Conservation (phyloP, 352 stramenopile genomes). For the Pilasporangium apinafurcum region DNA sequence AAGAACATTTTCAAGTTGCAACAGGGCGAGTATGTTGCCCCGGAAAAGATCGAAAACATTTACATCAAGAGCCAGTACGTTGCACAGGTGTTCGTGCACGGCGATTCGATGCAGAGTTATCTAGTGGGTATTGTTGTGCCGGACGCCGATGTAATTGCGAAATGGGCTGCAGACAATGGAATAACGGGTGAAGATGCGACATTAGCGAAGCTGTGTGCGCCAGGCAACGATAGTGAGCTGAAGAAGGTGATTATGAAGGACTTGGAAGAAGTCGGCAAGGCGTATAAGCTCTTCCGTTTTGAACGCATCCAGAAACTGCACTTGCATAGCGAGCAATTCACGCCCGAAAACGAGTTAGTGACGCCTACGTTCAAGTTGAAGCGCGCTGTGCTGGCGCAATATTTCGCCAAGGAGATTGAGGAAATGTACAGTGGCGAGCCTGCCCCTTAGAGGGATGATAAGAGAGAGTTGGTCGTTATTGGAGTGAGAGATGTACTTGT, state of each 20-base stretch:
- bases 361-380: slow-evolving; percentile 98
- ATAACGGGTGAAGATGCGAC: slow-evolving; percentile 20
- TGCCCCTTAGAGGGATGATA: too few species aligned
- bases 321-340: slow-evolving; percentile 84
- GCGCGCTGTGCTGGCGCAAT: slow-evolving; percentile 82
- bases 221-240: slow-evolving; percentile 12
- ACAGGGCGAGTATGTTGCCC: slow-evolving; percentile 94
- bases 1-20: slow-evolving; percentile 94
- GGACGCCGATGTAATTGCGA: slow-evolving; percentile 82
- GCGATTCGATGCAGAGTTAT: slow-evolving; percentile 91
- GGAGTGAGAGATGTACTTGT: too few species aligned
- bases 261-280: slow-evolving; percentile 55
- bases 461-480: too few species aligned
- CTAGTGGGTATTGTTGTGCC: slow-evolving; percentile 93
- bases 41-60: slow-evolving; percentile 96
- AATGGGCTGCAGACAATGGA: slow-evolving; percentile 60
- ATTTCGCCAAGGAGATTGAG: slow-evolving; percentile 76
- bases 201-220: slow-evolving; percentile 11
- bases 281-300: slow-evolving; percentile 86
- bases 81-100: slow-evolving; percentile 92
- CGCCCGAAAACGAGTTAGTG: slow-evolving; percentile 87
- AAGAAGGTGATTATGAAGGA: slow-evolving; percentile 67
- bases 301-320: slow-evolving; percentile 88
- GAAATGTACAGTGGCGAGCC: slow-evolving; percentile 85
- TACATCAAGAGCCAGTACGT: slow-evolving; percentile 90